Conservation (phyloP, 2,329 filamentous ascomycete species). For the Colletotrichum sp. region DNA sequence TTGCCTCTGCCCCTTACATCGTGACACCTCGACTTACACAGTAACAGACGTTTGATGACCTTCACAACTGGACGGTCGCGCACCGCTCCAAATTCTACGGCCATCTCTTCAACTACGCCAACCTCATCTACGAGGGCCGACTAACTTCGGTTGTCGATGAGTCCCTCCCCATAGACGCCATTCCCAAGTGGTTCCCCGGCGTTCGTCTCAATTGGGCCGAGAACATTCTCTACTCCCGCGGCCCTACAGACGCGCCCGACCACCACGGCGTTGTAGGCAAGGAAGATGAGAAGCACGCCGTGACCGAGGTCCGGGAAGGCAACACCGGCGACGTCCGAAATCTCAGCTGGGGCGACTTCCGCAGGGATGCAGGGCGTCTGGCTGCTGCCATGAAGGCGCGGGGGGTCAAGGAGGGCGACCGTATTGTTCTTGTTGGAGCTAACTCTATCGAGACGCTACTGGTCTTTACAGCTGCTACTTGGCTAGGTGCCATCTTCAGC, state of each 20-base stretch:
- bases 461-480: constrained; percentile 71
- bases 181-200: constrained; percentile 81
- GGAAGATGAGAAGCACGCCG: constrained; percentile 71
- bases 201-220: constrained; percentile 79
- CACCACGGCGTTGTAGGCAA: constrained; percentile 63
- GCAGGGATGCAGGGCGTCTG: constrained; percentile 61
- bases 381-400: constrained; percentile 69
- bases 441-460: constrained; percentile 78
- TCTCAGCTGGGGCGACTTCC: constrained; percentile 71
- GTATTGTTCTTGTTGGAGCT: constrained; percentile 76
- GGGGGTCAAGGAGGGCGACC: constrained; percentile 74
- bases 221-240: constrained; percentile 72
- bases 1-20: constrained; percentile 29
- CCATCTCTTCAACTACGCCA: constrained; percentile 63
- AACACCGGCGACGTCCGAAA: constrained; percentile 53
- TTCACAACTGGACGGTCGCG: constrained; percentile 72
- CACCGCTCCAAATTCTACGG: constrained; percentile 69
- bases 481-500: constrained; percentile 77
- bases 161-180: constrained; percentile 67
- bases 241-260: constrained; percentile 42
- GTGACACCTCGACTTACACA: not conserved
- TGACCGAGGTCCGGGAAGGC: constrained; percentile 77
- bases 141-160: constrained; percentile 71
- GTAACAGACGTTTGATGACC: constrained; percentile 66
- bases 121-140: constrained; percentile 67